Conservation (phyloP, 139 green algal species). For the Picochlorum sp. region DNA sequence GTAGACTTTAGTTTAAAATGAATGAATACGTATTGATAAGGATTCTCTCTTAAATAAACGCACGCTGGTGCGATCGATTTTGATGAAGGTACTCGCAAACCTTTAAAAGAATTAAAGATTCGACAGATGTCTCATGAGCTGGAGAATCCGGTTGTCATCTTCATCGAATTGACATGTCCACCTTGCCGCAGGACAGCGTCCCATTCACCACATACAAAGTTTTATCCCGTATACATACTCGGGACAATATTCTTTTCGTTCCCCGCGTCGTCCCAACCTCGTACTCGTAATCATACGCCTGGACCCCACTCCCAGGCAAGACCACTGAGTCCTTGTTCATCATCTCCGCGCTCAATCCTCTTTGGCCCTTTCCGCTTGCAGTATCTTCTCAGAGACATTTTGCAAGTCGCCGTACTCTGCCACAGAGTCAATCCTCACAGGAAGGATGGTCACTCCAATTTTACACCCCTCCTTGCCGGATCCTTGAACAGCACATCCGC, state of each 20-base stretch:
- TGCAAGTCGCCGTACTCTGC: constrained; percentile 52
- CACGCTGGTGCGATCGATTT: too few species aligned
- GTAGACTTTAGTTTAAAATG: too few species aligned
- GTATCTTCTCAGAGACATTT: constrained; percentile 43
- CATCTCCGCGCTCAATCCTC: constrained; percentile 53
- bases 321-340: constrained; percentile 11
- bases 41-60: too few species aligned
- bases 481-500: constrained; percentile 71
- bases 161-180: constrained; percentile 9
- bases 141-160: too few species aligned
- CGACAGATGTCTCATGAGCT: background rate
- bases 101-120: too few species aligned
- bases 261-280: constrained; percentile 69
- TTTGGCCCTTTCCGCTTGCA: constrained; percentile 42
- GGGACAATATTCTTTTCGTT: constrained; percentile 48
- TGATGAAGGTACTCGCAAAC: too few species aligned
- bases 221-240: constrained; percentile 18
- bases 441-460: constrained; percentile 67
- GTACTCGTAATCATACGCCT: constrained; percentile 59
- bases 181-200: constrained; percentile 46
- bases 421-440: constrained; percentile 50
- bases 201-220: constrained; percentile 71
- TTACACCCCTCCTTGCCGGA: constrained; percentile 42
- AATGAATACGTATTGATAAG: too few species aligned
- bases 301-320: background rate